phyloP scores from a whole-genome alignment of 2,329 filamentous ascomycete genomes.

The Fusarium sulawesiense region DNA sequence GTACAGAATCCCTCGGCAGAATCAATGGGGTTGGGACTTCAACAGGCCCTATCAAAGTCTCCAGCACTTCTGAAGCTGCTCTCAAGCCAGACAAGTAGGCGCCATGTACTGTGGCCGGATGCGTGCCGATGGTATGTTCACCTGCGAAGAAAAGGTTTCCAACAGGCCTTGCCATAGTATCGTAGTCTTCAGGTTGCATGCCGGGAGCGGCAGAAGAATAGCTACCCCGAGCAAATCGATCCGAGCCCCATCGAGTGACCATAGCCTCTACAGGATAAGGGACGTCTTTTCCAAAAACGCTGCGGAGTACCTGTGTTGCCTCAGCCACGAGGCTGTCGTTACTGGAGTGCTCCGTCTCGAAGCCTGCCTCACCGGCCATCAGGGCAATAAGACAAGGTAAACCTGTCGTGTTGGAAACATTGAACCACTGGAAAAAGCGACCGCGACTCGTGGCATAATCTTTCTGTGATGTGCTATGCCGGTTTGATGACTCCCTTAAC shows the following conservation, averaged over 20 bases:
- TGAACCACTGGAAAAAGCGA: conserved; percentile 99
- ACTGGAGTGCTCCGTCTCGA: conserved; percentile 81
- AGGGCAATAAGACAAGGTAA: conserved; percentile 88
- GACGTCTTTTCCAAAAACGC: conserved; percentile 77
- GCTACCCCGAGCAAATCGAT: conserved; percentile 90
- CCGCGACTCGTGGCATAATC: conserved; percentile 84
- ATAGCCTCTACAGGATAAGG: conserved; percentile 86
- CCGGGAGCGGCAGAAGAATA: conserved; percentile 93
- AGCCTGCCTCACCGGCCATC: conserved; percentile 95
- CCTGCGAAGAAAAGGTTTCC: conserved; percentile 95
- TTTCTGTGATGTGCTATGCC: conserved; percentile 78
- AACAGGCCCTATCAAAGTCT: conserved; percentile 84
- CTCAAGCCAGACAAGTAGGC: conserved; percentile 94
- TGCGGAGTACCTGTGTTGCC: conserved; percentile 80
- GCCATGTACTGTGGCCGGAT: conserved; percentile 96
- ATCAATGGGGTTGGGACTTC: conserved; percentile 81
- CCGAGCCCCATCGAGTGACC: conserved; percentile 91
- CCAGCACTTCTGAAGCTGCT: conserved; percentile 86
- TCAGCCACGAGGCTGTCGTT: conserved; percentile 83
- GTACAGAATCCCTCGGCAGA: conserved; percentile 67
- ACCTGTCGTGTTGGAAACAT: conserved; percentile 89
- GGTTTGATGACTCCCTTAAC: conserved; percentile 77
- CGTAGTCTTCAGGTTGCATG: conserved; percentile 89
- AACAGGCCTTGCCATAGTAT: conserved; percentile 84
- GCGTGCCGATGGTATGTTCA: conserved; percentile 94